These are phyloP conservation scores for Candida yuanshanica DNA, from an alignment of 805 yeast genomes.

Conservation along the genomic window DNA sequence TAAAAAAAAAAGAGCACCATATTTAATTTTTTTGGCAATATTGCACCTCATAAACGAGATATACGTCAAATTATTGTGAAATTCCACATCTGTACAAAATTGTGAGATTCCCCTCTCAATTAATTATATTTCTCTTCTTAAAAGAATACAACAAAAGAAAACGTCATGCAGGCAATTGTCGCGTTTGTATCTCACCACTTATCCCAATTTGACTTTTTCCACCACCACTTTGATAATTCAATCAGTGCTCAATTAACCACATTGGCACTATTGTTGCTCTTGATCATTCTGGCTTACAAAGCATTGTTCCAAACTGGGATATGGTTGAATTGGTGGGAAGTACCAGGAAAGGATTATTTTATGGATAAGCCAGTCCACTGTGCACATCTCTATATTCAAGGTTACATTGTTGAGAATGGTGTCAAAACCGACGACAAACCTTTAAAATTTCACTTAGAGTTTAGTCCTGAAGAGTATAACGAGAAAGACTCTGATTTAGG, in stretches of 20 bases:
- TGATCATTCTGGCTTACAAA: slow-evolving; percentile 29
- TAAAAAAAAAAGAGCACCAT: too few species aligned
- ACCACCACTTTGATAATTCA: slow-evolving; percentile 21
- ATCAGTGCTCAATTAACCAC: slow-evolving; percentile 21
- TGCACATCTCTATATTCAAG: slow-evolving; percentile 60
- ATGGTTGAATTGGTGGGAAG: slow-evolving; percentile 38
- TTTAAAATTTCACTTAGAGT: slow-evolving; percentile 63
- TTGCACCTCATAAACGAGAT: too few species aligned
- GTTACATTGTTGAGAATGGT: slow-evolving; percentile 32
- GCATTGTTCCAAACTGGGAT: slow-evolving; percentile 38
- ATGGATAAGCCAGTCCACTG: slow-evolving; percentile 74
- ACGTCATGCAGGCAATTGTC: neutral
- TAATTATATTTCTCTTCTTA: too few species aligned
- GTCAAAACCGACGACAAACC: slow-evolving; percentile 26
- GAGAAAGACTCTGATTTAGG: slow-evolving; percentile 62
- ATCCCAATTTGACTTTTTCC: slow-evolving; percentile 1
- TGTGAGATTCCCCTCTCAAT: neutral
- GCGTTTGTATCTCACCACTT: neutral
- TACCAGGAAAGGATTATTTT: slow-evolving; percentile 55
- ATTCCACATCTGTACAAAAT: too few species aligned
- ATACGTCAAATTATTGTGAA: too few species aligned
- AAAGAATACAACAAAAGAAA: neutral
- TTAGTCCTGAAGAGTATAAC: slow-evolving; percentile 71
- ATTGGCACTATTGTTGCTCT: slow-evolving; percentile 15
- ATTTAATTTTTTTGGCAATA: too few species aligned